Evolutionary conservation across 2,329 filamentous ascomycete genomes (phyloP), one percentile per base, ranked within the genome.

Genomic region (Tolypocladium pustulatum): DNA sequence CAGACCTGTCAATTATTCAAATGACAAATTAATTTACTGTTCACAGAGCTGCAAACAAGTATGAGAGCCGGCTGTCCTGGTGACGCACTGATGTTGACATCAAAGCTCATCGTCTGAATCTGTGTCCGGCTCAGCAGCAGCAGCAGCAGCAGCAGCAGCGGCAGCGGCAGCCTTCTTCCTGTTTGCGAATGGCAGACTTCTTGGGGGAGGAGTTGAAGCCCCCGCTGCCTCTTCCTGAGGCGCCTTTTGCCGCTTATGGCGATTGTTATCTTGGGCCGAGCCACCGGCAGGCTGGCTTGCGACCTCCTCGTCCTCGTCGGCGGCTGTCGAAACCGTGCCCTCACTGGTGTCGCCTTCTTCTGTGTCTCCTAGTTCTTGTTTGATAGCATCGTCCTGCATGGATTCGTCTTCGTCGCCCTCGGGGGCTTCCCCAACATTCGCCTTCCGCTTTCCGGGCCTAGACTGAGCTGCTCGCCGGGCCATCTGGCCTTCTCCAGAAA

Each of bases 21-120:
- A 12, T 36, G 30, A 34, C 30, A 12, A 13, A 22, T 53, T 4
- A 13, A 20, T 32, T 36, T 15, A n/a, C 49, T 15, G 15, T 20
- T 52, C 20, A 13, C 13, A 22, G 9, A 34, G 4, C 30, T 30
- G 34, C 10, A 22, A 34, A 2, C 6, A 52, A 15, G 17, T 22
- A 13, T 22, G 15, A 2, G 15, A n/a, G 17, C 20, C 7, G 30
- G 20, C 49, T 51, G 20, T 32, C 46, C 46, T n/a, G 30, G 30
- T 36, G 32, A 22, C 30, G 30, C 9, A 36, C 4, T 3, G 20
- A 30, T 7, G 17, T 22, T n/a, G 30, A 15, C 20, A 13, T 62
- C 66, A 84, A 59, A 83, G 63, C 65, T 84, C 81, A 64, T 83
- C 81, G 60, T 82, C 81, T 0, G 79, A 81, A n/a, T 79, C 79